A percentile compares a stretch with the other conserved stretches of the same genome.
Evolutionary conservation across 2,329 filamentous ascomycete species (phyloP).

Genomic region (Apiospora phragmitis): DNA sequence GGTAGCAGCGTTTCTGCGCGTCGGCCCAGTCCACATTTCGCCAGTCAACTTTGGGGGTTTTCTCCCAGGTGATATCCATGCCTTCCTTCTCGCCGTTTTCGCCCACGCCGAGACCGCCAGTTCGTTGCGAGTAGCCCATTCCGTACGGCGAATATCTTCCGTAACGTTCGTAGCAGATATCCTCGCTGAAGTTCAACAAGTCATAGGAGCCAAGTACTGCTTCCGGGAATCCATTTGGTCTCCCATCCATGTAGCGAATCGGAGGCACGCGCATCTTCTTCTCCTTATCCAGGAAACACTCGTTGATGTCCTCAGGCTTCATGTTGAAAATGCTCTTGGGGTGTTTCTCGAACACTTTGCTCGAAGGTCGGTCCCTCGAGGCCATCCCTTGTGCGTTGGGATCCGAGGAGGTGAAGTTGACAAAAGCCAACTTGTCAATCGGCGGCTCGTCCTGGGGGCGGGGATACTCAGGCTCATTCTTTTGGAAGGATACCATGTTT

Average conservation of each 20-base stretch:
- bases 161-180: constrained; percentile 92
- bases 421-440: constrained; percentile 39
- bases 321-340: constrained; percentile 37
- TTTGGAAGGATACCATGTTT: constrained; percentile 62
- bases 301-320: constrained; percentile 55
- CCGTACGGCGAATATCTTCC: constrained; percentile 89
- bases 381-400: constrained; percentile 15
- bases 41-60: constrained; percentile 73
- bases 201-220: constrained; percentile 86
- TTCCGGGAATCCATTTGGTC: constrained; percentile 82
- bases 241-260: constrained; percentile 73
- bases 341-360: constrained; percentile 53
- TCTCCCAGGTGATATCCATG: constrained; percentile 75
- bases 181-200: constrained; percentile 73
- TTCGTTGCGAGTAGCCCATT: constrained; percentile 76
- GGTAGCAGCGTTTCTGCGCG: constrained; percentile 71
- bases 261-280: constrained; percentile 66
- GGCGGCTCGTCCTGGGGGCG: constrained; percentile 59
- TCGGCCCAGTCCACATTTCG: constrained; percentile 76
- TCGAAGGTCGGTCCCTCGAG: constrained; percentile 40
- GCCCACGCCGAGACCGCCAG: constrained; percentile 81
- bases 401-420: constrained; percentile 27
- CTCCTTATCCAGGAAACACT: constrained; percentile 77
- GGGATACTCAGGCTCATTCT: constrained; percentile 83
- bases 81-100: constrained; percentile 83